phyloP scores from a whole-genome alignment of 2,329 filamentous ascomycete species.

The Monilinia polystroma region DNA sequence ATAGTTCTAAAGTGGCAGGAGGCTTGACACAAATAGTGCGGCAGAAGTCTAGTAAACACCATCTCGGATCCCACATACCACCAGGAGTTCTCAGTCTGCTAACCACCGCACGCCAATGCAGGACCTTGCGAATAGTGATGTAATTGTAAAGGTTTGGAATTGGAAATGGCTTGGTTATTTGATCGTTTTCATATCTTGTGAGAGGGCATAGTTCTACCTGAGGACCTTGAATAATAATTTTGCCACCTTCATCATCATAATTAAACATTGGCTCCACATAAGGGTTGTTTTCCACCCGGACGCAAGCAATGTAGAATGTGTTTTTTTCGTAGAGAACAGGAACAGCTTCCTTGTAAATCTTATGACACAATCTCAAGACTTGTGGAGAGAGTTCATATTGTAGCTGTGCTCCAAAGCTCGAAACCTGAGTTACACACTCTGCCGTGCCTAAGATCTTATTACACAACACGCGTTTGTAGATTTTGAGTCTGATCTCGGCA shows the following conservation, averaged over 20 bases:
- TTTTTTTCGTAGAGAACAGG: slow-evolving; percentile 47
- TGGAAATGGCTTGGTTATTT: neutral
- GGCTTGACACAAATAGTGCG: neutral
- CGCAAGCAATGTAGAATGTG: slow-evolving; percentile 40
- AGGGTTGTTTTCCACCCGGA: neutral
- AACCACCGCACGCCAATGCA: slow-evolving; percentile 9
- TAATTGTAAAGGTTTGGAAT: neutral
- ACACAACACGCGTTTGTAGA: slow-evolving; percentile 41
- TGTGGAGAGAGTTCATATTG: slow-evolving; percentile 27
- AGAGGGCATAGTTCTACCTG: slow-evolving; percentile 18
- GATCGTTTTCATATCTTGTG: slow-evolving; percentile 14
- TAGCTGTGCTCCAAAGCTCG: neutral
- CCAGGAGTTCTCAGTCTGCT: neutral
- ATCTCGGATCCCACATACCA: neutral
- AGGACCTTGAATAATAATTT: neutral
- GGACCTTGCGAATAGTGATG: neutral
- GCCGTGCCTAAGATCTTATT: slow-evolving; percentile 15
- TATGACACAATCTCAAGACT: slow-evolving; percentile 19
- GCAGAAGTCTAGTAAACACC: slow-evolving; percentile 9
- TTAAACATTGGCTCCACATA: neutral
- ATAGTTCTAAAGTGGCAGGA: neutral
- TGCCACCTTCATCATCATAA: neutral
- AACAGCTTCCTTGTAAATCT: slow-evolving; percentile 24
- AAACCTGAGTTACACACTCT: neutral
- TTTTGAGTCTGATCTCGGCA: slow-evolving; percentile 56